Evolutionary conservation across 768 basidiomycete species (phyloP).

Genomic region (Kwoniella heveanensis): DNA sequence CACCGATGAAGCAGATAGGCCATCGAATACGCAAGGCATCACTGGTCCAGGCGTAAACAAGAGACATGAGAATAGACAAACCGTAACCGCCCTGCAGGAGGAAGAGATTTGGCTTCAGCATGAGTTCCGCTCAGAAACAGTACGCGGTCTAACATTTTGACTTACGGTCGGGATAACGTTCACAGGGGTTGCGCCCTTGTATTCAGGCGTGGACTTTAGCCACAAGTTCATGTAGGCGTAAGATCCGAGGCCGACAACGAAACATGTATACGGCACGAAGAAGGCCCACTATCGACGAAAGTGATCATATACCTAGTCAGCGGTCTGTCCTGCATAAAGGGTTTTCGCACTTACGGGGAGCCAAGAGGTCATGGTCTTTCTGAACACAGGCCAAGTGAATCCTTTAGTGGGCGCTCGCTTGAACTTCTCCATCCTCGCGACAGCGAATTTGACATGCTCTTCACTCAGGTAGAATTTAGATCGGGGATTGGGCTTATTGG

Average conservation of each 20-base stretch:
- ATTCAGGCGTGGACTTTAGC: constrained; percentile 28
- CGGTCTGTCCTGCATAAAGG: neutral
- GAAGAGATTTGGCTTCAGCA: neutral
- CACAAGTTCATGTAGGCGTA: constrained; percentile 38
- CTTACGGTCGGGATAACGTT: constrained; percentile 38
- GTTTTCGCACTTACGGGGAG: constrained; percentile 15
- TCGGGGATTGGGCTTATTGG: constrained; percentile 20
- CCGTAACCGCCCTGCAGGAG: constrained; percentile 26
- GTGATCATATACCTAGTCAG: neutral
- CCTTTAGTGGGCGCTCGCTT: constrained; percentile 26
- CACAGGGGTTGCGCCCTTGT: constrained; percentile 23
- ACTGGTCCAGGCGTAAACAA: constrained; percentile 32
- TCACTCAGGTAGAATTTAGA: constrained; percentile 27
- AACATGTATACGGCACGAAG: constrained; percentile 30
- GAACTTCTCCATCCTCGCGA: constrained; percentile 10
- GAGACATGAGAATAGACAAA: constrained; percentile 22
- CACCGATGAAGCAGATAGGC: constrained; percentile 28
- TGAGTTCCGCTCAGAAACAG: no score
- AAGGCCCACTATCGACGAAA: constrained; percentile 21
- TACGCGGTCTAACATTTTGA: no score
- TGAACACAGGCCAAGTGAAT: constrained; percentile 30
- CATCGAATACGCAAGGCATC: constrained; percentile 32
- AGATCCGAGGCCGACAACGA: constrained; percentile 26
- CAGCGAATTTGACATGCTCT: constrained; percentile 27
- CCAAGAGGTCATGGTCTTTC: constrained; percentile 29